Conservation (phyloP, 1,284 basidiomycete genomes). For the Rhodotorula sp. region DNA sequence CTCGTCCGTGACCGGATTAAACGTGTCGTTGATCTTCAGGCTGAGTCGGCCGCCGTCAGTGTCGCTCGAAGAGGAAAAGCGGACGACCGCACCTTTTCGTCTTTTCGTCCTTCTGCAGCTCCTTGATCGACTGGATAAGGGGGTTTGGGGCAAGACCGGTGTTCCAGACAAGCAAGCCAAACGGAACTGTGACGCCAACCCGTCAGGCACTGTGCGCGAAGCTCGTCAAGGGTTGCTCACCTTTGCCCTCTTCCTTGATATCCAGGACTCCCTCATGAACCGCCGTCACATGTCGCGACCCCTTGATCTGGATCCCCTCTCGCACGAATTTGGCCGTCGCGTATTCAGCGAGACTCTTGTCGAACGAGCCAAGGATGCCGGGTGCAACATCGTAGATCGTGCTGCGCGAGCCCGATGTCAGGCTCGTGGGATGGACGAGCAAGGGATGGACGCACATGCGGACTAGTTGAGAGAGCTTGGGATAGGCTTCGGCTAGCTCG, state of each 20-base stretch:
- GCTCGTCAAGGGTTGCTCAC: too few relatives aligned
- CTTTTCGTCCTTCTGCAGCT: conserved; percentile 63
- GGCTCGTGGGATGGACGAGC: neutral
- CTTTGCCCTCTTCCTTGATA: conserved; percentile 43
- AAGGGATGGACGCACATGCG: conserved; percentile 13
- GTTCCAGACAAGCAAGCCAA: conserved; percentile 81
- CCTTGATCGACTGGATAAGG: conserved; percentile 62
- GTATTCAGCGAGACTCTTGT: conserved; percentile 43
- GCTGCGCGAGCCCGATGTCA: neutral
- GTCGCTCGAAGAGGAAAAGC: neutral
- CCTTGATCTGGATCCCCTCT: conserved; percentile 33
- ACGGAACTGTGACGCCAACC: conserved; percentile 56
- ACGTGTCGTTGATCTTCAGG: conserved; percentile 62
- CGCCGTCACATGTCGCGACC: conserved; percentile 30
- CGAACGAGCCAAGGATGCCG: conserved; percentile 46
- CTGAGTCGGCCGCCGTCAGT: conserved; percentile 32
- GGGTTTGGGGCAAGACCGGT: conserved; percentile 67
- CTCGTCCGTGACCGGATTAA: conserved; percentile 54
- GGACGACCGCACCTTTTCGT: conserved; percentile 56
- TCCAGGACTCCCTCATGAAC: conserved; percentile 37
- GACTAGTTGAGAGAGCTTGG: conserved; percentile 37
- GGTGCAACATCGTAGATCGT: conserved; percentile 44
- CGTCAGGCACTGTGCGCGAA: too few relatives aligned
- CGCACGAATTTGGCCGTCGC: conserved; percentile 44
- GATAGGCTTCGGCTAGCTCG: conserved; percentile 62